phyloP scores from a whole-genome alignment of 305 asterid genomes.

The Stenogyne calaminthoides region DNA sequence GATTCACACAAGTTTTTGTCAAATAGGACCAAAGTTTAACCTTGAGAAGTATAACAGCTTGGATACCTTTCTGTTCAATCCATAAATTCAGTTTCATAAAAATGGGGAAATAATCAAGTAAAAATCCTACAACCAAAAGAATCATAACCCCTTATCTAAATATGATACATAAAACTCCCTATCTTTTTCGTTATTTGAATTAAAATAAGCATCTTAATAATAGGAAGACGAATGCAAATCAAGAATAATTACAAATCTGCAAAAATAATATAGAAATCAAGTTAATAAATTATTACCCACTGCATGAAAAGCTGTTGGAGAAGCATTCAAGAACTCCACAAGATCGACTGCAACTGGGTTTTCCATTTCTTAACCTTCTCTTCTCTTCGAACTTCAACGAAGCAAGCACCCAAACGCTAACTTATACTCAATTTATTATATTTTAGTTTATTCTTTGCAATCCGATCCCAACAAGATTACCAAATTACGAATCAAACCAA shows the following conservation, averaged over 20 bases:
- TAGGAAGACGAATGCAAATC: constrained; percentile 21
- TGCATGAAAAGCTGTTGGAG: constrained; percentile 96
- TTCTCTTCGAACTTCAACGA: constrained; percentile 13
- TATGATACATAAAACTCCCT: neutral
- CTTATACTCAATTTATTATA: no score
- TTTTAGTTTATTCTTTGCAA: no score
- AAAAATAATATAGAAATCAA: neutral
- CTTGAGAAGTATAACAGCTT: neutral
- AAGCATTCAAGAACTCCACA: constrained; percentile 83
- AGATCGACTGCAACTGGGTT: constrained; percentile 68
- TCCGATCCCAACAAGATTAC: no score
- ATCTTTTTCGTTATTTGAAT: neutral
- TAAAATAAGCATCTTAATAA: neutral
- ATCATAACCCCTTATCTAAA: neutral
- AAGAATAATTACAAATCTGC: constrained; percentile 7
- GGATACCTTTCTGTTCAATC: constrained; percentile 2
- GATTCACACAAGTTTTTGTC: no score
- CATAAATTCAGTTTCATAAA: neutral
- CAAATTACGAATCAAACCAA: no score
- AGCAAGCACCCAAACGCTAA: neutral
- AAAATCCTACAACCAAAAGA: neutral
- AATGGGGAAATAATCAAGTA: neutral
- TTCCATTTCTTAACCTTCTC: constrained; percentile 47
- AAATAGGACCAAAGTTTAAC: neutral
- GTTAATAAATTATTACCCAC: constrained; percentile 54